Base-by-base conservation (phyloP, 2,329 filamentous ascomycete species). In the Aspergillus carbonarius region DNA sequence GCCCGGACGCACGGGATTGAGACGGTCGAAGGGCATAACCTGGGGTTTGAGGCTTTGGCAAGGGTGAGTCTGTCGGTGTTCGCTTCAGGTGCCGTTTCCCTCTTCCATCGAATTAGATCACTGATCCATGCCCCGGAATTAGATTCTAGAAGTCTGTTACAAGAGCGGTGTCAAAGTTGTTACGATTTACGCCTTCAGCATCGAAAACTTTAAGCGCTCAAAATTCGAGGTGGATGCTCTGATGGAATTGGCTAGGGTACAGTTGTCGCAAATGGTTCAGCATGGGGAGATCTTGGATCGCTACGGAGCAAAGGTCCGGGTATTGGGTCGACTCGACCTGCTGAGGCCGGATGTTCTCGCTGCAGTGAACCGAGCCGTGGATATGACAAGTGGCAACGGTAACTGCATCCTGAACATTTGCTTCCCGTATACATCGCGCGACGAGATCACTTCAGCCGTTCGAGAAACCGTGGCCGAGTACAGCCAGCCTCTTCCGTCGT, bases 141-240 rank as follows among this genome's bases (percentile, higher is more conserved):
- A 91, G 89, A 92, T 98, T 54, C 87, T 99, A 60, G 95, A 99
- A 77, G 91, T 99, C 56, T 98, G 95, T 83, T 99, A 98, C 82
- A 97, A 96, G 74, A 92, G 90, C 59, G 95, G 95, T 55, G 93
- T 99, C 63, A 93, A 95, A 75, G 92, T 96, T 8, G 93, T 99
- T 39, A 98, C 95, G 4, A 92, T 99, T 63, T 99, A 98, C 75
- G 95, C 95, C 15, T 99, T 99, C 78, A 96, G 92, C 72, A 97
- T 99, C 70, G 95, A 99, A 78, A 99, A 99, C 79, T 99, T 96
- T 81, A 96, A 98, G 75, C 88, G 95, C 5, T 93, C 92, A 20
- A 93, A 95, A 76, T 95, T 96, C 76, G 95, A 99, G 75, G 95
- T 99, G 8, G 92, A 97, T 72, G 93, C 92, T 30, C 80, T 99